These are phyloP conservation scores for Globisporangium canariense DNA, from an alignment of 352 stramenopile genomes.

Conservation along the genomic window DNA sequence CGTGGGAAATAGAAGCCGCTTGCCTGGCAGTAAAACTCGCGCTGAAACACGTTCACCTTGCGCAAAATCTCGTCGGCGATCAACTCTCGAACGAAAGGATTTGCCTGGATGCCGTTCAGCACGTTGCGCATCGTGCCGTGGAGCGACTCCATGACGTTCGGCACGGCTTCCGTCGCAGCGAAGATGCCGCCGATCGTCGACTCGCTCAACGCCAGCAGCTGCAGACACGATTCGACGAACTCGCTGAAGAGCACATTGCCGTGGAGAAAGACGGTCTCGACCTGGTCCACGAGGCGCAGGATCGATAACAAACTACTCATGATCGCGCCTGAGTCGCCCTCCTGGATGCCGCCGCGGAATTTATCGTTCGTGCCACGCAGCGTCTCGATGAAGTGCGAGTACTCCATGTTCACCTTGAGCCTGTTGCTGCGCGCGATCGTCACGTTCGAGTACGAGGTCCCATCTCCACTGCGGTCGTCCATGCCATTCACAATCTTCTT, in stretches of 20 bases:
- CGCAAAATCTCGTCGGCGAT: slow-evolving; percentile 49
- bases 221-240: slow-evolving; percentile 48
- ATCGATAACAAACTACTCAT: slow-evolving; percentile 62
- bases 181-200: slow-evolving; percentile 41
- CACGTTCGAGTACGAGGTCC: slow-evolving; percentile 50
- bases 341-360: slow-evolving; percentile 44
- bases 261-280: slow-evolving; percentile 74
- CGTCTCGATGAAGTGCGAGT: slow-evolving; percentile 78
- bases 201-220: slow-evolving; percentile 40
- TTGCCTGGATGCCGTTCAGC: slow-evolving; percentile 61
- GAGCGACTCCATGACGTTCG: slow-evolving; percentile 68
- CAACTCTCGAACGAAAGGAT: slow-evolving; percentile 63
- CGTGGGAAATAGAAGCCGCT: slow-evolving; percentile 68
- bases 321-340: slow-evolving; percentile 57
- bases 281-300: slow-evolving; percentile 66
- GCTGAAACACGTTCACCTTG: slow-evolving; percentile 58
- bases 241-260: slow-evolving; percentile 60
- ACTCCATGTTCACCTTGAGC: slow-evolving; percentile 73
- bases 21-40: slow-evolving; percentile 68
- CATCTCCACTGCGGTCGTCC: slow-evolving; percentile 18
- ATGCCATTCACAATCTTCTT: slow-evolving; percentile 30
- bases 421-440: slow-evolving; percentile 67
- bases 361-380: slow-evolving; percentile 61
- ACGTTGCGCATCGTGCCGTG: slow-evolving; percentile 74
- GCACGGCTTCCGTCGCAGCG: slow-evolving; percentile 53